Conservation (phyloP, 257 asterid species). For the Handroanthus guayacan region DNA sequence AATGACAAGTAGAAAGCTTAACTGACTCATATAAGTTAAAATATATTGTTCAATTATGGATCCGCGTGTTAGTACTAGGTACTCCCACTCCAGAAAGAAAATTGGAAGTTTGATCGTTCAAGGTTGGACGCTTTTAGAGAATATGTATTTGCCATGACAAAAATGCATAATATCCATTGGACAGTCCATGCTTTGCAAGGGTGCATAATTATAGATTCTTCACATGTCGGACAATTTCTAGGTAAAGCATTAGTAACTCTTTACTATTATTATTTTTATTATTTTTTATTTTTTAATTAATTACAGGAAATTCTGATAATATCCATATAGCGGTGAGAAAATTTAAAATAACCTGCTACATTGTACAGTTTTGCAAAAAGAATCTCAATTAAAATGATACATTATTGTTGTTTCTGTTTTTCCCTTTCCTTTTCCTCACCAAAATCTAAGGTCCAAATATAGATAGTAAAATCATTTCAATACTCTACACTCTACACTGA, state of each 20-base stretch:
- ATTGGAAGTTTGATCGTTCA: not conserved
- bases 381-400: not conserved
- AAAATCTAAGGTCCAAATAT: not conserved
- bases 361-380: not conserved
- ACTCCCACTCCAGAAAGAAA: too few relatives aligned
- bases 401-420: not conserved
- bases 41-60: not conserved
- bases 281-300: too few relatives aligned
- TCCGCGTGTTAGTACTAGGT: not conserved
- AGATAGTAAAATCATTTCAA: not conserved
- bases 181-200: not conserved
- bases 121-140: not conserved
- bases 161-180: not conserved
- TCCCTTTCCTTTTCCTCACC: not conserved
- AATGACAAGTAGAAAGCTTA: conserved; percentile 6
- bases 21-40: not conserved
- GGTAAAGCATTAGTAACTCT: not conserved
- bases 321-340: not conserved
- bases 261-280: not conserved
- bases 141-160: not conserved
- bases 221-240: not conserved
- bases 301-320: not conserved
- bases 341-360: not conserved
- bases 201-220: not conserved
- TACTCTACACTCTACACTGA: not conserved